These are phyloP conservation scores for Auriscalpium orientale DNA, from an alignment of 768 basidiomycete genomes.

Conservation along the genomic window DNA sequence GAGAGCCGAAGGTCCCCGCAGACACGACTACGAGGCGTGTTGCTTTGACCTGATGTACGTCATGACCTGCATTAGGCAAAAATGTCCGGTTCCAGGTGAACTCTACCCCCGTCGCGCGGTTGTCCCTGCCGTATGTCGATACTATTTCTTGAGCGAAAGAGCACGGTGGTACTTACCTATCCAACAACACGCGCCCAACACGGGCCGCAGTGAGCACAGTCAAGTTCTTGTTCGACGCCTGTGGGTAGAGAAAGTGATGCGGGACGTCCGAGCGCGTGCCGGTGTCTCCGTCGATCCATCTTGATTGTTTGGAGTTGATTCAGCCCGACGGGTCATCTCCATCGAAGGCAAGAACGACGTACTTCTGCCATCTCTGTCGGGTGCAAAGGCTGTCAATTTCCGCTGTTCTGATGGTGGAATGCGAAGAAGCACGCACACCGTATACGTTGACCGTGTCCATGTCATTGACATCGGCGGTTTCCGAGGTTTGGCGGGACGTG, in stretches of 20 bases:
- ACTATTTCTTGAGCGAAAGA: not conserved
- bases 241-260: not conserved
- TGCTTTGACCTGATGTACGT: constrained; percentile 21
- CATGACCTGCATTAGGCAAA: constrained; percentile 7
- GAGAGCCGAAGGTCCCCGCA: constrained; percentile 28
- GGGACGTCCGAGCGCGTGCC: not conserved
- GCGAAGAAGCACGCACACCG: constrained; percentile 12
- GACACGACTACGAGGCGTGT: constrained; percentile 29
- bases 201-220: constrained; percentile 23
- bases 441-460: constrained; percentile 19
- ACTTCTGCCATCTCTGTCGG: constrained; percentile 26
- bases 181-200: constrained; percentile 28
- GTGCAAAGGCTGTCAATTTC: not conserved
- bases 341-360: not conserved
- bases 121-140: not conserved
- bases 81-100: constrained; percentile 23
- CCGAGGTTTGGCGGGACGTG: constrained; percentile 12
- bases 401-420: not conserved
- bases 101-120: constrained; percentile 26
- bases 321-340: not conserved
- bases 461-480: constrained; percentile 11
- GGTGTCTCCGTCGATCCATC: not conserved
- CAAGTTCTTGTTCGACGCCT: constrained; percentile 25
- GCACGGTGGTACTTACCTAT: constrained; percentile 2
- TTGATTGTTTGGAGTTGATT: not conserved